Evolutionary conservation across 73 alveolate genomes (phyloP).

Genomic region (Paramecium pentaurelia): DNA sequence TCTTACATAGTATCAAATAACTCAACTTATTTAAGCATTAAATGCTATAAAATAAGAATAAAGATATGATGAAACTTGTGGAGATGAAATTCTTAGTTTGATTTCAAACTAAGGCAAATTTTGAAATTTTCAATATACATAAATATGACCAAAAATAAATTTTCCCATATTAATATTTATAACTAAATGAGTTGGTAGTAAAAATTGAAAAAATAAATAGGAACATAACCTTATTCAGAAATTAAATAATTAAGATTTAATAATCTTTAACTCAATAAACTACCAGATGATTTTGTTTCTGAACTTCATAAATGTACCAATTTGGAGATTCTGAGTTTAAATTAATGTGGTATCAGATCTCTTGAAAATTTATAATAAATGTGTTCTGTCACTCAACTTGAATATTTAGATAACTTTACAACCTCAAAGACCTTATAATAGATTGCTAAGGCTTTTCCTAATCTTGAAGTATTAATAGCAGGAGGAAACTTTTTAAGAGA

Average conservation of each 20-base stretch:
- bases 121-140: neutral
- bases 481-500: neutral
- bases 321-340: neutral
- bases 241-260: neutral
- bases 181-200: neutral
- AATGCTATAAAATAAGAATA: neutral
- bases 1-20: neutral
- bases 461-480: neutral
- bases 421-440: neutral
- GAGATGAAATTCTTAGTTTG: neutral
- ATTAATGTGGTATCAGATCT: neutral
- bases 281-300: neutral
- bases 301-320: neutral
- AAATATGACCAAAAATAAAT: neutral
- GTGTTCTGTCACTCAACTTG: neutral
- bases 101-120: neutral
- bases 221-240: neutral
- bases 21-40: neutral
- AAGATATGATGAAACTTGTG: neutral
- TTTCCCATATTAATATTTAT: neutral
- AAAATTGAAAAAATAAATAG: neutral
- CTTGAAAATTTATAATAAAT: neutral
- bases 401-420: neutral
- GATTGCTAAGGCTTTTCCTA: neutral
- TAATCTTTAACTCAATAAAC: neutral